Percentiles rank a stretch among this genome's conserved stretches.
These are phyloP conservation scores for Mortierella sp. DNA, from an alignment of 371 early-diverging fungal genomes.

Conservation along the genomic window DNA sequence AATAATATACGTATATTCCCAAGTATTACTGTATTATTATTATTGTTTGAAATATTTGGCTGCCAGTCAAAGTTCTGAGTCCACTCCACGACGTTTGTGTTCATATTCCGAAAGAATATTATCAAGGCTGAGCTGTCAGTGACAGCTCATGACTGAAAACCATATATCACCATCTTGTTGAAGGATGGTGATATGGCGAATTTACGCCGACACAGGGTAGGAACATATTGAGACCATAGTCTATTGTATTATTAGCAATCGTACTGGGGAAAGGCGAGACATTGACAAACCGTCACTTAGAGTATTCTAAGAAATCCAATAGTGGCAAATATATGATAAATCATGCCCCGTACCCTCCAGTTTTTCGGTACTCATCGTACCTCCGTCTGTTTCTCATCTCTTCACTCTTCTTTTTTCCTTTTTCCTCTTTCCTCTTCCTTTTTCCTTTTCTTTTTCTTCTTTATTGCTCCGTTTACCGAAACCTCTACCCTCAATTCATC, in stretches of 20 bases:
- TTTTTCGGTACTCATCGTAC: too few relatives aligned
- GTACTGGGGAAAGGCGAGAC: background rate
- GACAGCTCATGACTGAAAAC: background rate
- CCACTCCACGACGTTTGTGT: background rate
- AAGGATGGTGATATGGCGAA: background rate
- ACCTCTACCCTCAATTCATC: background rate
- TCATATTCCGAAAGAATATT: slow-evolving; percentile 7
- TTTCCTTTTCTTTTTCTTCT: too few relatives aligned
- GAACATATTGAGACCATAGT: background rate
- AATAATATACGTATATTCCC: background rate
- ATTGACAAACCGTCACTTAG: too few relatives aligned
- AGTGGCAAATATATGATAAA: background rate
- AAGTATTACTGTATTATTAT: too few relatives aligned
- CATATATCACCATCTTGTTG: background rate
- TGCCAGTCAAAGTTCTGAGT: background rate
- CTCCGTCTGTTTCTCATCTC: too few relatives aligned
- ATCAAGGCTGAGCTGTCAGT: background rate
- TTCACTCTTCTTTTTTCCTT: background rate
- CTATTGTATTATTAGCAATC: background rate
- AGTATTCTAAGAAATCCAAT: too few relatives aligned
- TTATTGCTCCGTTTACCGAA: background rate
- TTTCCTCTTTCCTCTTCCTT: background rate
- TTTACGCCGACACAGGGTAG: background rate
- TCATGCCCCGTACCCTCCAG: background rate
- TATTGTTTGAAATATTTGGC: too few relatives aligned